Conservation (phyloP, 2,329 filamentous ascomycete genomes). For the Alternaria postmessia region DNA sequence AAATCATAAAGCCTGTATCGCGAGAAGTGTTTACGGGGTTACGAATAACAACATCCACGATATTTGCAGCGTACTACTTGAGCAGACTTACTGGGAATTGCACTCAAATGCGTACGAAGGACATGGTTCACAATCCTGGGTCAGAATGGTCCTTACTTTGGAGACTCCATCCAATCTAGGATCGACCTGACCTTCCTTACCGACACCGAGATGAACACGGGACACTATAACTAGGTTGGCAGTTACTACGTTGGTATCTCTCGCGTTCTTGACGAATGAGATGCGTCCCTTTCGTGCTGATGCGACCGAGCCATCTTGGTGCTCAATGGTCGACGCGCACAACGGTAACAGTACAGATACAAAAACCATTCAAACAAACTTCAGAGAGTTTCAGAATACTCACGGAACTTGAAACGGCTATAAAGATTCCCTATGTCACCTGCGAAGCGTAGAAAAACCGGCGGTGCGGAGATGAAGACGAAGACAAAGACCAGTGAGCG, state of each 20-base stretch:
- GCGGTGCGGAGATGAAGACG: constrained; percentile 13
- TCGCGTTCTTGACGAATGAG: constrained; percentile 18
- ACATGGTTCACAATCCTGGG: neutral
- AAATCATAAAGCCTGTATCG: neutral
- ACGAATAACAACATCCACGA: neutral
- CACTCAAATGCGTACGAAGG: neutral
- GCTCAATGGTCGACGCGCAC: constrained; percentile 39
- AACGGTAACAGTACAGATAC: constrained; percentile 23
- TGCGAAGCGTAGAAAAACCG: constrained; percentile 31
- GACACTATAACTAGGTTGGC: neutral
- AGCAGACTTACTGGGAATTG: neutral
- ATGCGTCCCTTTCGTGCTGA: constrained; percentile 33
- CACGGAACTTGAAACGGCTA: neutral
- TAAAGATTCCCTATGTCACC: constrained; percentile 23
- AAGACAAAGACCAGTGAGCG: constrained; percentile 17
- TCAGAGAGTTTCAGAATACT: neutral
- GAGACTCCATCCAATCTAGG: neutral
- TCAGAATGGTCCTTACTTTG: neutral
- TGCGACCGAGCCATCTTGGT: constrained; percentile 41
- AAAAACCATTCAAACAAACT: constrained; percentile 23
- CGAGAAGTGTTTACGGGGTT: neutral
- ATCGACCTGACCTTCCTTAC: neutral
- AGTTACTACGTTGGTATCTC: neutral
- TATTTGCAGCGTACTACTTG: neutral
- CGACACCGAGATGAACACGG: neutral